Evolutionary conservation across 441 rosid species (phyloP).

Genomic region (Populus hybrid): DNA sequence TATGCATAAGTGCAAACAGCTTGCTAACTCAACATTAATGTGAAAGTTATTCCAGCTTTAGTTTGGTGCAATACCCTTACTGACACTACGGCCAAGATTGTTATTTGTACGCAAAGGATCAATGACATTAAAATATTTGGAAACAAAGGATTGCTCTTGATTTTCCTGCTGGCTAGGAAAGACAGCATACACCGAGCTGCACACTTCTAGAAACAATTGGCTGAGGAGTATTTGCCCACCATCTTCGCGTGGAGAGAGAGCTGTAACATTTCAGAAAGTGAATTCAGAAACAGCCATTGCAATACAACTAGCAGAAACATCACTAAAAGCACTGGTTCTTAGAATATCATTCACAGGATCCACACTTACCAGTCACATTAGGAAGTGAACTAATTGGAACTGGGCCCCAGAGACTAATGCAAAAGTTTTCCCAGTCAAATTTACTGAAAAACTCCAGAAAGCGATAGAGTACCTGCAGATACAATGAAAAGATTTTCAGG

Average conservation of each 20-base stretch:
- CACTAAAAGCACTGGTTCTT: background rate
- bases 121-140: conserved; percentile 91
- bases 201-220: conserved; percentile 65
- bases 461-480: conserved; percentile 76
- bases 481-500: conserved; percentile 13
- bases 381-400: conserved; percentile 84
- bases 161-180: conserved; percentile 61
- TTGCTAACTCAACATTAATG: background rate
- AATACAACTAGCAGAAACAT: background rate
- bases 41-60: background rate
- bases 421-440: conserved; percentile 98
- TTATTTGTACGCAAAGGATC: conserved; percentile 61
- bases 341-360: background rate
- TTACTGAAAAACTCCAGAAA: conserved; percentile 99
- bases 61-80: conserved; percentile 59
- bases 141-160: conserved; percentile 76
- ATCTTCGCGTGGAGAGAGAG: conserved; percentile 86
- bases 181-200: conserved; percentile 72
- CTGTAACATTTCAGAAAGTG: conserved; percentile 41
- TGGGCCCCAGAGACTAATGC: conserved; percentile 98
- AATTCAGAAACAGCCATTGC: conserved; percentile 15
- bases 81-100: conserved; percentile 81
- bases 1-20: background rate
- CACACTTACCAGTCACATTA: conserved; percentile 64
- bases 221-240: conserved; percentile 57